phyloP scores from a whole-genome alignment of 306 rosid genomes.

The Prunus mongolica region DNA sequence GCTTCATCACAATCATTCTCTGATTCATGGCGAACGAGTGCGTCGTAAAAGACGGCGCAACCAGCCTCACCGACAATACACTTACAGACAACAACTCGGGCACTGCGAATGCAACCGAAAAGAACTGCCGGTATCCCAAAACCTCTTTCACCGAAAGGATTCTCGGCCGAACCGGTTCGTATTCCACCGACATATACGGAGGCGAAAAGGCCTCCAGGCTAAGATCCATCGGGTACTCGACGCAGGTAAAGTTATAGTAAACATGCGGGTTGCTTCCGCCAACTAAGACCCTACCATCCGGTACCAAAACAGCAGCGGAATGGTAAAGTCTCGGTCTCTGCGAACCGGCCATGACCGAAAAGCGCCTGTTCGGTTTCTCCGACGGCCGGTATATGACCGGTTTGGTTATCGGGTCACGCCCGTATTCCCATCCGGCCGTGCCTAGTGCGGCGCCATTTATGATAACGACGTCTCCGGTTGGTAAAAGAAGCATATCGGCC shows the following conservation, averaged over 20 bases:
- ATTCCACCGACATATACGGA: slow-evolving; percentile 41
- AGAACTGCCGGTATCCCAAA: slow-evolving; percentile 28
- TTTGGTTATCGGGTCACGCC: slow-evolving; percentile 33
- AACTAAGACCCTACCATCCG: slow-evolving; percentile 56
- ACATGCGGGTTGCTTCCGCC: slow-evolving; percentile 80
- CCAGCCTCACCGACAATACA: slow-evolving; percentile 47
- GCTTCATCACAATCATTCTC: slow-evolving; percentile 60
- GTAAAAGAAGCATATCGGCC: slow-evolving; percentile 76
- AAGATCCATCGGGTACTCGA: slow-evolving; percentile 61
- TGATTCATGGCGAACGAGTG: slow-evolving; percentile 74
- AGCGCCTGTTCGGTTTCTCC: neutral
- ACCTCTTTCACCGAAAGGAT: slow-evolving; percentile 17
- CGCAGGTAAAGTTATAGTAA: slow-evolving; percentile 54
- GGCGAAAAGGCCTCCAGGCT: slow-evolving; percentile 76
- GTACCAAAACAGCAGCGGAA: slow-evolving; percentile 49
- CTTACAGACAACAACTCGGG: neutral
- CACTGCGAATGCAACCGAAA: slow-evolving; percentile 39
- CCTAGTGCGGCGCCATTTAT: slow-evolving; percentile 56
- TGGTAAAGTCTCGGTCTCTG: slow-evolving; percentile 57
- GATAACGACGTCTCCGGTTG: slow-evolving; percentile 55
- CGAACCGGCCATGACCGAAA: slow-evolving; percentile 41
- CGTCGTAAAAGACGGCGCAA: slow-evolving; percentile 68
- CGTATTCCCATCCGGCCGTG: slow-evolving; percentile 76
- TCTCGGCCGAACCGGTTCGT: slow-evolving; percentile 32
- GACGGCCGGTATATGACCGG: slow-evolving; percentile 46